Conservation (phyloP, 1,139 yeast species). For the Groenewaldozyma sp. region DNA sequence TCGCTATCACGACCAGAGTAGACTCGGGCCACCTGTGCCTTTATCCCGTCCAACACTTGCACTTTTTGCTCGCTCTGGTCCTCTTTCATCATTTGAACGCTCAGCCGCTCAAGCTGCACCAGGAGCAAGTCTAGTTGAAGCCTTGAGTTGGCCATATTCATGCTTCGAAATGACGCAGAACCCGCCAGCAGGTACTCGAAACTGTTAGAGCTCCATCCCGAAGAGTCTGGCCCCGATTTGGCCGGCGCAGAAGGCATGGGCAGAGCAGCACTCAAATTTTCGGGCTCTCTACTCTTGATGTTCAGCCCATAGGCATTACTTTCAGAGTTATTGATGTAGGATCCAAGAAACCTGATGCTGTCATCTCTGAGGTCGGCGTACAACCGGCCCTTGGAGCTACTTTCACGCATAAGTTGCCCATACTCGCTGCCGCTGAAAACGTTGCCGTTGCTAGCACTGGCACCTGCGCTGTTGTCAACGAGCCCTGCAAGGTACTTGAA, state of each 20-base stretch:
- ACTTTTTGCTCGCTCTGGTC: background rate
- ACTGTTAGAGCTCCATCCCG: background rate
- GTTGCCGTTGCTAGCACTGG: background rate
- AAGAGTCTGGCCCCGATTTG: background rate
- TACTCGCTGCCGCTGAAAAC: too few species aligned
- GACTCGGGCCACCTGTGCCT: background rate
- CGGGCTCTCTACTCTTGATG: constrained; percentile 4
- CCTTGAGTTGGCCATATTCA: constrained; percentile 19
- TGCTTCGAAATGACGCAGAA: constrained; percentile 13
- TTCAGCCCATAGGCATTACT: background rate
- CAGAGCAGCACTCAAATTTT: background rate
- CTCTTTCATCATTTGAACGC: background rate
- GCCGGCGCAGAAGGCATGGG: too few species aligned
- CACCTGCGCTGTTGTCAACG: too few species aligned
- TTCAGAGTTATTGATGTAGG: constrained; percentile 12
- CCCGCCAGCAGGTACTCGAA: constrained; percentile 6
- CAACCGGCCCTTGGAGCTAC: constrained; percentile 15
- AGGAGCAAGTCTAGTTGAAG: constrained; percentile 27
- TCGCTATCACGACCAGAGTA: background rate
- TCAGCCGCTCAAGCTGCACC: constrained; percentile 18
- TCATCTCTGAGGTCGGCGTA: constrained; percentile 26
- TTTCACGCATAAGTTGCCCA: constrained; percentile 5
- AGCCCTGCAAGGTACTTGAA: constrained; percentile 28
- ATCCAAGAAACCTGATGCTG: constrained; percentile 26
- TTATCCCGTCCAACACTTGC: background rate